Conservation (phyloP, 306 rosid genomes). For the Begonia masoniana region DNA sequence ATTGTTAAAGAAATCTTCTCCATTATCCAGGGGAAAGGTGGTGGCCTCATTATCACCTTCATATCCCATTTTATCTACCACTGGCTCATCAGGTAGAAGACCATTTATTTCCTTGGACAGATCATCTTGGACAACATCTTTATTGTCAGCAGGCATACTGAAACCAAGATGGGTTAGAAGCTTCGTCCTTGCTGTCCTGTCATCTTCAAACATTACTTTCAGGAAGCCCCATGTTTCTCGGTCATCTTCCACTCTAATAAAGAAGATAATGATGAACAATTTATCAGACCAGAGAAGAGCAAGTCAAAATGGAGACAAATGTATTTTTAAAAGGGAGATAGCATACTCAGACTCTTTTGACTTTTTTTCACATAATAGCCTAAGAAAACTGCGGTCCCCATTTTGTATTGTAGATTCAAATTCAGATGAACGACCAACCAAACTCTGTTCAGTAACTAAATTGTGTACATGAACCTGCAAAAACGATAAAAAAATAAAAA, state of each 20-base stretch:
- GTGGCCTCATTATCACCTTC: slow-evolving; percentile 32
- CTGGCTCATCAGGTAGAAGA: slow-evolving; percentile 43
- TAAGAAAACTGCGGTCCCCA: slow-evolving; percentile 65
- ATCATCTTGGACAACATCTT: slow-evolving; percentile 45
- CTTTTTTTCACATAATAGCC: slow-evolving; percentile 74
- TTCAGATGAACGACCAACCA: slow-evolving; percentile 77
- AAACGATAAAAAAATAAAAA: too few relatives aligned
- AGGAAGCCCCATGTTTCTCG: slow-evolving; percentile 94
- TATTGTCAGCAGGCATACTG: slow-evolving; percentile 44
- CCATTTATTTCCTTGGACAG: slow-evolving; percentile 53
- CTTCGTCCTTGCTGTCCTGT: slow-evolving; percentile 86
- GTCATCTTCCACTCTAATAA: slow-evolving; percentile 66
- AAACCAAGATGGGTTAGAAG: slow-evolving; percentile 89
- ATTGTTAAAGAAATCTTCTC: slow-evolving; percentile 97
- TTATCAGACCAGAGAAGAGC: too few relatives aligned
- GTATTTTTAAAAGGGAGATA: too few relatives aligned
- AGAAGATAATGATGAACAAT: not conserved
- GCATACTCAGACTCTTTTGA: slow-evolving; percentile 40
- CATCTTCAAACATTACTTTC: slow-evolving; percentile 96
- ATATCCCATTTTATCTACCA: slow-evolving; percentile 29
- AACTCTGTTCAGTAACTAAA: slow-evolving; percentile 71
- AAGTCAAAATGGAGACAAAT: too few relatives aligned
- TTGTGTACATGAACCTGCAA: slow-evolving; percentile 69
- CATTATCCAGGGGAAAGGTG: slow-evolving; percentile 51
- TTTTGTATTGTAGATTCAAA: slow-evolving; percentile 89